phyloP scores from a whole-genome alignment of 345 rosid genomes.

The sweet orange (Citrus sinensis) region DVS_A1.0 CM039166.1:18707501-18708000 shows the following conservation, averaged over 20 bases:
- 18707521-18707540: conserved; percentile 5
- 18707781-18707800: conserved; percentile 99
- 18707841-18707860: not conserved
- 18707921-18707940: not conserved
- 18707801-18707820: conserved; percentile 90
- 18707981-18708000: not conserved
- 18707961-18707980: not conserved
- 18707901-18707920: not conserved
- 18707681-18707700: conserved; percentile 56
- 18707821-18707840: conserved; percentile 82
- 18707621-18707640: conserved; percentile 74
- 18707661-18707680: conserved; percentile 89
- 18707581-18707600: not conserved
- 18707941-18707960: not conserved
- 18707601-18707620: conserved; percentile 54
- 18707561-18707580: not conserved
- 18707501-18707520: not conserved
- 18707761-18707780: conserved; percentile 9
- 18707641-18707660: conserved; percentile 92
- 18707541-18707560: not conserved
- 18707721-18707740: conserved; percentile 5
- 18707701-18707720: conserved; percentile 2
- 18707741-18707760: not conserved
- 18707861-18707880: not conserved
- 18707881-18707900: not conserved